phyloP scores from a whole-genome alignment of 1,284 basidiomycete genomes.

The Rhodofomes roseus region DNA sequence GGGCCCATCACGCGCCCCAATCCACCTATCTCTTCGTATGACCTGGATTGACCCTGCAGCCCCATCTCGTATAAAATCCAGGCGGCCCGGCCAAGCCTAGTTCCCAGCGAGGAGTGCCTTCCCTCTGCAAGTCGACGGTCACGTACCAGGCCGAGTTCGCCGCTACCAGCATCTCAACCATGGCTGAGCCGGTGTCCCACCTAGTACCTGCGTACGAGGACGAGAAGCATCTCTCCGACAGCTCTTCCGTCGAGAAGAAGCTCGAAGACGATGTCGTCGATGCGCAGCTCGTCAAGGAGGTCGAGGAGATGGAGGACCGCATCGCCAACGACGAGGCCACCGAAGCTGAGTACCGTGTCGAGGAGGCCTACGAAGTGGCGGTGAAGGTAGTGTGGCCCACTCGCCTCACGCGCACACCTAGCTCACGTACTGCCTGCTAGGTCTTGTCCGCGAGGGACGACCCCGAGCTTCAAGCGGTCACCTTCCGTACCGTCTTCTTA shows the following conservation, averaged over 20 bases:
- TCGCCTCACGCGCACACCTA: neutral
- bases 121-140: neutral
- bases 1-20: too few species aligned
- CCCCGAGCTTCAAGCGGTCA: slow-evolving; percentile 31
- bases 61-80: neutral
- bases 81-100: neutral
- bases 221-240: slow-evolving; percentile 8
- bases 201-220: slow-evolving; percentile 4
- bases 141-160: neutral
- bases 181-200: slow-evolving; percentile 1
- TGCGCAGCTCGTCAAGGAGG: slow-evolving; percentile 23
- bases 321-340: slow-evolving; percentile 29
- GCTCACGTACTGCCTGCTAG: slow-evolving; percentile 11
- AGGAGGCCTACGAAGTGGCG: slow-evolving; percentile 34
- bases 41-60: neutral
- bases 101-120: neutral
- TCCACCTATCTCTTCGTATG: too few species aligned
- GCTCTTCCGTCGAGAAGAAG: slow-evolving; percentile 2
- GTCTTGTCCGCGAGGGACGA: slow-evolving; percentile 37
- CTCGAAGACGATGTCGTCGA: slow-evolving; percentile 11
- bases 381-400: slow-evolving; percentile 26
- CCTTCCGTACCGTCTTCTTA: slow-evolving; percentile 34
- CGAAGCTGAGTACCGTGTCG: slow-evolving; percentile 30
- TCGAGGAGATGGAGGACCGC: slow-evolving; percentile 35
- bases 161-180: neutral